Evolutionary conservation across 2,329 filamentous ascomycete species (phyloP), one percentile per base, ranked within the genome.

Genomic region (Xylariaceae sp.): DNA sequence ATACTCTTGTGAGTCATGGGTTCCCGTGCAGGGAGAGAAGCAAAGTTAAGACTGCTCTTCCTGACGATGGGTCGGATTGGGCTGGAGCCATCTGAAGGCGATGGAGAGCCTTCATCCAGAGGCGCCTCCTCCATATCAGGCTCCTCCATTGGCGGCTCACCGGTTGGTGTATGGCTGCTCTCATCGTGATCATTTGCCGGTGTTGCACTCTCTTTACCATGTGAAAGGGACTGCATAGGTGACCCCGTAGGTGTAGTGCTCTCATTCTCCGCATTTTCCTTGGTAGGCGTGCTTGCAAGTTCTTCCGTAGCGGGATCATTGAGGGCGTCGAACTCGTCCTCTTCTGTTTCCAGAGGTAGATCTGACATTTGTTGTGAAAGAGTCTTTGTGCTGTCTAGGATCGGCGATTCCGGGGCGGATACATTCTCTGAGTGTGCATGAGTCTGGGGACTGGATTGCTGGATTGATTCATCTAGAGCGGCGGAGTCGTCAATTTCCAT

Each of bases 1-100:
- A 92, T 84, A 72, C 89, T 95, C 76, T 92, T 93, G 73, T 95
- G 95, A 37, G 86, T 85, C 55, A 97, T 78, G 42, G 93, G 93
- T 70, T 97, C 93, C 62, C 94, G 84, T 2, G 93, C 92, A 35
- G 94, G 94, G 10, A 99, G 80, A 15, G 94, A 91, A 44, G 94
- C 91, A 75, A 99, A 97, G 60, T 89, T 96, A 61, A 99, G 81
- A 72, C 93, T 97, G 75, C 92, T 96, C 79, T 97, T 97, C 61
- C 93, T 87, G 66, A 95, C 83, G 35, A 90, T 79, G 1, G 88
- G 88, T 66, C 90, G 82, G 53, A 89, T 85, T 0, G 89, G 89
- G 66, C 88, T 92, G 0, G 89, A 90, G 0, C 78, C 81, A 52
- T 90, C 87, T 1, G 88, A 89, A 13, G 83, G 82, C 2, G 86